Evolutionary conservation across 2,329 filamentous ascomycete genomes (phyloP).

Genomic region (Pyrenophora seminiperda): DNA sequence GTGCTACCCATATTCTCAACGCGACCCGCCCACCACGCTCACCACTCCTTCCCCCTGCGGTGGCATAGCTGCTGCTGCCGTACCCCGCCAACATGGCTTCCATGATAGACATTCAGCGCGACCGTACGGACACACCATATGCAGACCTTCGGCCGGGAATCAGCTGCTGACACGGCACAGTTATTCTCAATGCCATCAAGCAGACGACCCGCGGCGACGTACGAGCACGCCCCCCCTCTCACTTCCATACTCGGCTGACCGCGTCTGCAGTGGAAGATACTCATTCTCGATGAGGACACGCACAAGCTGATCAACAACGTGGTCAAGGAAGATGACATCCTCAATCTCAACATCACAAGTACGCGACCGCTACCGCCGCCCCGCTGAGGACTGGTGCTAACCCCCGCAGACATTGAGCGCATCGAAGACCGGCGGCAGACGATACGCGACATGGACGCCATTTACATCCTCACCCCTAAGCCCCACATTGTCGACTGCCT

Average conservation of each 20-base stretch:
- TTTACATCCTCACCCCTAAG: slow-evolving; percentile 87
- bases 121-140: slow-evolving; percentile 56
- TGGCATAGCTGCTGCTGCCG: slow-evolving; percentile 28
- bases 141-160: background rate
- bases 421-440: slow-evolving; percentile 84
- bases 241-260: slow-evolving; percentile 33
- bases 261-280: slow-evolving; percentile 83
- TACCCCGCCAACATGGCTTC: slow-evolving; percentile 72
- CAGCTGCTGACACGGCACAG: slow-evolving; percentile 51
- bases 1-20: background rate
- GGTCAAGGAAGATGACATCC: slow-evolving; percentile 92
- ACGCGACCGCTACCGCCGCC: slow-evolving; percentile 47
- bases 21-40: background rate
- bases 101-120: slow-evolving; percentile 81
- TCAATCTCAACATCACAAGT: slow-evolving; percentile 97
- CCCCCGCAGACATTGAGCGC: slow-evolving; percentile 78
- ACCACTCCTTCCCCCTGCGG: slow-evolving; percentile 1
- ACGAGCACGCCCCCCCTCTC: slow-evolving; percentile 44
- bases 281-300: slow-evolving; percentile 84
- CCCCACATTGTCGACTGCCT: slow-evolving; percentile 91
- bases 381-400: slow-evolving; percentile 29
- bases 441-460: slow-evolving; percentile 90
- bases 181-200: slow-evolving; percentile 75
- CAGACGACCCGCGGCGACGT: slow-evolving; percentile 82
- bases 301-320: slow-evolving; percentile 88